Percentiles rank a stretch among this genome's conserved stretches.
Conservation (phyloP, 1,139 yeast genomes). For the Oligophagozyma castellii region DNA sequence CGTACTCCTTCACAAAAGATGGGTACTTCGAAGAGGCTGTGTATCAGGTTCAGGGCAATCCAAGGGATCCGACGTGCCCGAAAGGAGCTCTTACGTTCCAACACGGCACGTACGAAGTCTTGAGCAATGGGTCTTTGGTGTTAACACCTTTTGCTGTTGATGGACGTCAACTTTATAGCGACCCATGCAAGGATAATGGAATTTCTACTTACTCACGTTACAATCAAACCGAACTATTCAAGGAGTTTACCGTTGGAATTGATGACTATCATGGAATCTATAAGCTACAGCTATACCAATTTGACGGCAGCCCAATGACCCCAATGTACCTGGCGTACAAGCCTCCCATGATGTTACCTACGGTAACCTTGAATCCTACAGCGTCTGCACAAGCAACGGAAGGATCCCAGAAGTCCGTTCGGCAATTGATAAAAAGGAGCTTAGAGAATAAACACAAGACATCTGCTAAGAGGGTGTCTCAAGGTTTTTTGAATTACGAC, state of each 20-base stretch:
- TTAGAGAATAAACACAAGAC: constrained; percentile 73
- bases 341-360: constrained; percentile 95
- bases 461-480: constrained; percentile 33
- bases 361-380: constrained; percentile 81
- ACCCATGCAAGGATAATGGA: constrained; percentile 58
- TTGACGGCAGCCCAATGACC: constrained; percentile 72
- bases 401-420: constrained; percentile 25
- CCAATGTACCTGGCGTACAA: constrained; percentile 83
- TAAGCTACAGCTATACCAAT: constrained; percentile 59
- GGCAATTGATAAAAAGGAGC: constrained; percentile 46
- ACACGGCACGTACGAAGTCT: constrained; percentile 67
- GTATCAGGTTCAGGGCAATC: constrained; percentile 62
- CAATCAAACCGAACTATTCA: constrained; percentile 48
- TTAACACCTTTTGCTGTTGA: constrained; percentile 72
- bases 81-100: constrained; percentile 71
- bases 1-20: constrained; percentile 83
- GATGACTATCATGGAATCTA: constrained; percentile 77
- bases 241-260: constrained; percentile 43
- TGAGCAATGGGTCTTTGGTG: constrained; percentile 51
- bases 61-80: constrained; percentile 69
- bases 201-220: constrained; percentile 58
- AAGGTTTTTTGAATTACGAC: constrained; percentile 10
- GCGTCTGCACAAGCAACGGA: constrained; percentile 17
- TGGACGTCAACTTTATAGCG: constrained; percentile 82
- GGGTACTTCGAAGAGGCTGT: constrained; percentile 85